Conservation (phyloP, 495 filamentous ascomycete species). For the Penicillium silybi region DNA sequence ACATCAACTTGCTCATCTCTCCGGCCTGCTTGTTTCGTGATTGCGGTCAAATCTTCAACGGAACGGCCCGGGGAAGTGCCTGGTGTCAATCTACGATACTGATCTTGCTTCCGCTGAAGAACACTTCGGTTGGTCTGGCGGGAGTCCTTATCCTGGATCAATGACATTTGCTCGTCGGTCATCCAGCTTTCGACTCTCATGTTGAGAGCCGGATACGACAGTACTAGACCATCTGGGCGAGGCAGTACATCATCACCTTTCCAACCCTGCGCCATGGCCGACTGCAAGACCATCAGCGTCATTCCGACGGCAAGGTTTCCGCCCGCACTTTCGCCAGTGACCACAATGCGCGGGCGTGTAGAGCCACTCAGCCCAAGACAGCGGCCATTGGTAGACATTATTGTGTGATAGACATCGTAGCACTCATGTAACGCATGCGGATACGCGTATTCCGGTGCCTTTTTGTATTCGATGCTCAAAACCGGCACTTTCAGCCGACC, state of each 20-base stretch:
- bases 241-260: conserved; percentile 61
- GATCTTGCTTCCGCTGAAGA: conserved; percentile 70
- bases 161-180: conserved; percentile 93
- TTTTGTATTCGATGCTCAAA: conserved; percentile 87
- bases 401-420: conserved; percentile 85
- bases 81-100: conserved; percentile 58
- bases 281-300: conserved; percentile 83
- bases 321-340: conserved; percentile 91
- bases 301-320: conserved; percentile 83
- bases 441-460: conserved; percentile 92
- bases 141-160: conserved; percentile 79
- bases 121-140: conserved; percentile 74
- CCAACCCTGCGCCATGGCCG: conserved; percentile 53
- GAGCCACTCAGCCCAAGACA: conserved; percentile 81
- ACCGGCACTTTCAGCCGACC: conserved; percentile 79
- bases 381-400: conserved; percentile 70
- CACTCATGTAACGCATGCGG: conserved; percentile 95
- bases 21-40: conserved; percentile 33
- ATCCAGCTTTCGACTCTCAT: conserved; percentile 99
- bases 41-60: conserved; percentile 41
- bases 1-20: conserved; percentile 29
- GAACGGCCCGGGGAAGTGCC: conserved; percentile 63
- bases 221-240: conserved; percentile 71
- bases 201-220: conserved; percentile 87
- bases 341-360: conserved; percentile 64